Evolutionary conservation across 2,329 filamentous ascomycete species (phyloP), one percentile per base, ranked within the genome.

Genomic region (Diplodia sapinea): DNA sequence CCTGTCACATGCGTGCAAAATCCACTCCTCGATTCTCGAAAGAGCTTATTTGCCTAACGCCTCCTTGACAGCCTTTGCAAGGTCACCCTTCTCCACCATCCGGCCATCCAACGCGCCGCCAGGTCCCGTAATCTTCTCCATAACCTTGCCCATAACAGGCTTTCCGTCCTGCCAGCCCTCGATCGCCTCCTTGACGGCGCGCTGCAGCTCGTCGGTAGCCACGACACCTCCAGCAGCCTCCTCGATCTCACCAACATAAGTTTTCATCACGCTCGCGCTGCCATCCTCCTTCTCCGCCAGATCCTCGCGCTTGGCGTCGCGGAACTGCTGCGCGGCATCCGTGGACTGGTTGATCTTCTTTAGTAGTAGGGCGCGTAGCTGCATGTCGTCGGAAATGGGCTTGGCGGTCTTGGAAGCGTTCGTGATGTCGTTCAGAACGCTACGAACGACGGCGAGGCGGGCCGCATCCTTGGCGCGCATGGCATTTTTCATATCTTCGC

Each of bases 341-440:
- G 84, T 80, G 4, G 85, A 83, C 1, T 84, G 81, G 52, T 85
- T 84, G 26, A 86, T 84, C 63, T 88, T 85, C 79, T 89, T 90
- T 70, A 87, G 85, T 67, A 95, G 84, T 59, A 94, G 82, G 8
- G 83, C 81, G 33, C 93, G 86, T 66, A 94, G 83, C 74, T 91
- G 87, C 70, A 86, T 84, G 77, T 94, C 91, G 26, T 87, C 91
- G 66, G 81, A 82, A 74, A 94, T 87, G n/a, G 91, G 91, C 49
- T 81, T 82, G 49, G 84, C 75, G 15, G 90, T 92, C 80, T 94
- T 94, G 76, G 88, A 89, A 40, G 90, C 88, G 78, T 93, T 94
- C 72, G 89, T 88, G 69, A 90, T 88, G 70, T 90, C 86, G 38
- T 90, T 84, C 70, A 94, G 84, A 70, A 94, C 81, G 50, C 84